These are phyloP conservation scores for Geosmithia morbida DNA, from an alignment of 2,329 filamentous ascomycete species.

Conservation along the genomic window DNA sequence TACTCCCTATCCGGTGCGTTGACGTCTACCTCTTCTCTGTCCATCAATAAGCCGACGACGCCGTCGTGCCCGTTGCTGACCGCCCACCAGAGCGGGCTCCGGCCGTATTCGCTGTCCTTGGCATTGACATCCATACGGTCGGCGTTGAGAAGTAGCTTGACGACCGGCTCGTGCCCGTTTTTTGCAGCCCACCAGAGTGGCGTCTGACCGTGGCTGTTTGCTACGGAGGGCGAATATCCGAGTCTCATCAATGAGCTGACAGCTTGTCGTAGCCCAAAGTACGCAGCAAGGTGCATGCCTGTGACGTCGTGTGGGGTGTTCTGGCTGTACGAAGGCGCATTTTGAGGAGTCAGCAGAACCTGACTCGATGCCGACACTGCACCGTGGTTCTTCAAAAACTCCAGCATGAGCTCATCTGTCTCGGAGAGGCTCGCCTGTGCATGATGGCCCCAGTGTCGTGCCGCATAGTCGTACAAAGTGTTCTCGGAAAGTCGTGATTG, in stretches of 20 bases:
- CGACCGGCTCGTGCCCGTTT: neutral
- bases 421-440: neutral
- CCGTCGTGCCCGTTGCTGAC: neutral
- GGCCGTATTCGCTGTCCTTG: neutral
- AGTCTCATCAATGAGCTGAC: neutral
- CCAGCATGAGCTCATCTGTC: neutral
- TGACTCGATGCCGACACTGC: neutral
- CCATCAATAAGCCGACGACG: neutral
- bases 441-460: constrained; percentile 1
- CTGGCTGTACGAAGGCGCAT: neutral
- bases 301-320: neutral
- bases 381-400: neutral
- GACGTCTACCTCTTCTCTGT: neutral
- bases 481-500: neutral
- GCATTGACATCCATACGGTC: neutral
- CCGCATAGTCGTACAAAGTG: constrained; percentile 1
- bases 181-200: neutral
- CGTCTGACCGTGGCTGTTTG: neutral
- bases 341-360: neutral
- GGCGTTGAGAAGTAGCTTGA: neutral
- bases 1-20: neutral
- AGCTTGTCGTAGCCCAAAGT: neutral
- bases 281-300: constrained; percentile 1
- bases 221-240: too few species aligned
- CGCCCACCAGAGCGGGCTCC: neutral